Evolutionary conservation across 2,329 filamentous ascomycete species (phyloP), one percentile per base, ranked within the genome.

Genomic region (Tolypocladium album): DNA sequence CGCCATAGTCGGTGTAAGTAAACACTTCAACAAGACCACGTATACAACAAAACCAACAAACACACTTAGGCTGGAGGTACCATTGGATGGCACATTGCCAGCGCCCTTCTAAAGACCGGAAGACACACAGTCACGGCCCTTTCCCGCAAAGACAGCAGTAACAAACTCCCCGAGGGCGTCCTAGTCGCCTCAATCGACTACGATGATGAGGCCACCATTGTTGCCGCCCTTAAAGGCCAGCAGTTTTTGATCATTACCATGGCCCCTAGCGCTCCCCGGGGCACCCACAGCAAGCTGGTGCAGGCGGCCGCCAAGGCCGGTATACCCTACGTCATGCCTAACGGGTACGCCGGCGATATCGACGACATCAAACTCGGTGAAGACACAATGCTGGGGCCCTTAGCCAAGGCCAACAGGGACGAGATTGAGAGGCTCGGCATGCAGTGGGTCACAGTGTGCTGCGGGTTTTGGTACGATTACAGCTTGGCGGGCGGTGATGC

Each of bases 241-340:
- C 76, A 86, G 20, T 78, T 77, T 39, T 71, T 87, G 2, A 73
- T 85, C 64, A 84, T 86, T 59, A 83, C 82, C 12, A 67, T 87
- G 61, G 62, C 74, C 13, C 67, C 71, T 0, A 62, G 56, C 0
- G 81, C 79, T 0, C 74, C 80, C 0, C 68, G 61, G 0, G 78
- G 79, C 12, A 76, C 76, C 1, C 77, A 83, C 52, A 67, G 65
- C 58, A 80, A 80, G 62, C 72, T 87, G 22, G 70, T 85, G 61
- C 69, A 74, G 8, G 84, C 84, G 0, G 84, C 84, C 0, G 79
- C 77, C 5, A 76, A 78, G 40, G 82, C 84, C 0, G 78, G 78
- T 2, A 75, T 87, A 2, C 74, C 76, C 1, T 85, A 79, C 65
- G 65, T 87, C 56, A 73, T 86, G 66, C 83, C 70, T 1, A 59